A percentile compares a stretch with the other conserved stretches of the same genome.
Evolutionary conservation across 2,329 filamentous ascomycete species (phyloP).

Genomic region (Aspergillus novoparasiticus): DNA sequence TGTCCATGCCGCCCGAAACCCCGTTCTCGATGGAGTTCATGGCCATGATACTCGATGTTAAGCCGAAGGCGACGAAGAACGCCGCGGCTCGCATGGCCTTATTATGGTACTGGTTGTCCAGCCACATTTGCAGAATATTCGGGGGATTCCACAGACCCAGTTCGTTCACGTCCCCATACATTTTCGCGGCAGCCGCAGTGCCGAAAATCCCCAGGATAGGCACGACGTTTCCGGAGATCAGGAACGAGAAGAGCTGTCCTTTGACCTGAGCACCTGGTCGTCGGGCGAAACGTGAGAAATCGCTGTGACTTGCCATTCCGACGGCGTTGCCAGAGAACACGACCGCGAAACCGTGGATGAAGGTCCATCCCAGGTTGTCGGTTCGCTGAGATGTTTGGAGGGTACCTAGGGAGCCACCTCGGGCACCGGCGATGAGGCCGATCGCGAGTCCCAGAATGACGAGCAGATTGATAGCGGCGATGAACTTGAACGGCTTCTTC

Average conservation of each 20-base stretch:
- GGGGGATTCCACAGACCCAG: slow-evolving; percentile 48
- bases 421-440: background rate
- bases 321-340: background rate
- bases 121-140: slow-evolving; percentile 42
- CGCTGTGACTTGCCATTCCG: slow-evolving; percentile 43
- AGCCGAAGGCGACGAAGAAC: slow-evolving; percentile 50
- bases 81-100: slow-evolving; percentile 36
- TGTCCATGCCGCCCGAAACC: slow-evolving; percentile 52
- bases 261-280: slow-evolving; percentile 45
- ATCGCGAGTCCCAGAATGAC: background rate
- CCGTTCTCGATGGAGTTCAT: slow-evolving; percentile 38
- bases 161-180: slow-evolving; percentile 31
- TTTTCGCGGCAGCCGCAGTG: slow-evolving; percentile 31
- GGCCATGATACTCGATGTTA: slow-evolving; percentile 52
- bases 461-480: background rate
- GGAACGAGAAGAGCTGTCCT: slow-evolving; percentile 43
- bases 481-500: background rate
- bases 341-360: background rate
- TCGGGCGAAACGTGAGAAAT: slow-evolving; percentile 49
- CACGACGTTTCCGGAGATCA: slow-evolving; percentile 44
- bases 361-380: background rate
- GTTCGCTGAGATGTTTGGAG: background rate
- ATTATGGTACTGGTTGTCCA: slow-evolving; percentile 27
- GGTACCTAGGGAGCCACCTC: background rate
- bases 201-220: slow-evolving; percentile 44